Evolutionary conservation across 2,329 filamentous ascomycete species (phyloP).

Genomic region (Beauveria caledonica): DNA sequence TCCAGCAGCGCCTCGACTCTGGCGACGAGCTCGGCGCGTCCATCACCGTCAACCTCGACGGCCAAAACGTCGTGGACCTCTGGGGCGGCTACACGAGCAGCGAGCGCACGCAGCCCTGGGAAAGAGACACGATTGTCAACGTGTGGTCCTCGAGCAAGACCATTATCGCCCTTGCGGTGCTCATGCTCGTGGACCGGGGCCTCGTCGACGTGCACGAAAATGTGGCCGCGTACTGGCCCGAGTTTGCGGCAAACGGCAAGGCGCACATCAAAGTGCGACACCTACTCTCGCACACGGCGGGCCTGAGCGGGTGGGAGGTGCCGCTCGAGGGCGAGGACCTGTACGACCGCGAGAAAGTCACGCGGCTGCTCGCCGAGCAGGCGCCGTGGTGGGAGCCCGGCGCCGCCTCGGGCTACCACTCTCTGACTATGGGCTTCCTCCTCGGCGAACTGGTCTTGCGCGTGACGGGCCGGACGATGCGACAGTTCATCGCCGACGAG

Average conservation of each 20-base stretch:
- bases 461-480: conserved; percentile 30
- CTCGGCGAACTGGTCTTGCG: conserved; percentile 36
- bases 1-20: conserved; percentile 27
- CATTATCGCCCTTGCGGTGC: conserved; percentile 12
- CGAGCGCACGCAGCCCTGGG: conserved; percentile 26
- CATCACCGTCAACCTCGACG: conserved; percentile 31
- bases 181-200: conserved; percentile 31
- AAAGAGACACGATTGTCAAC: conserved; percentile 29
- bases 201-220: conserved; percentile 27
- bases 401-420: conserved; percentile 34
- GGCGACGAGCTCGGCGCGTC: conserved; percentile 37
- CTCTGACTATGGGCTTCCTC: conserved; percentile 30
- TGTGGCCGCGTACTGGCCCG: conserved; percentile 37
- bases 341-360: conserved; percentile 22
- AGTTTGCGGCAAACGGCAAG: conserved; percentile 35
- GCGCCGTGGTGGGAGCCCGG: conserved; percentile 37
- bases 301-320: conserved; percentile 26
- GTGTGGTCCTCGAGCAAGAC: conserved; percentile 35
- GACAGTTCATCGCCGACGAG: conserved; percentile 29
- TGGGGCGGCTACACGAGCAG: conserved; percentile 33
- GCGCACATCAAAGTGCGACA: conserved; percentile 31
- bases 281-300: conserved; percentile 31
- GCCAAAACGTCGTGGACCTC: conserved; percentile 34
- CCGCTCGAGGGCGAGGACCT: conserved; percentile 25
- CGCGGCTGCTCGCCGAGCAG: conserved; percentile 30